These are phyloP conservation scores for Dichotomocladium elegans DNA, from an alignment of 371 early-diverging fungal species.

Conservation along the genomic window DNA sequence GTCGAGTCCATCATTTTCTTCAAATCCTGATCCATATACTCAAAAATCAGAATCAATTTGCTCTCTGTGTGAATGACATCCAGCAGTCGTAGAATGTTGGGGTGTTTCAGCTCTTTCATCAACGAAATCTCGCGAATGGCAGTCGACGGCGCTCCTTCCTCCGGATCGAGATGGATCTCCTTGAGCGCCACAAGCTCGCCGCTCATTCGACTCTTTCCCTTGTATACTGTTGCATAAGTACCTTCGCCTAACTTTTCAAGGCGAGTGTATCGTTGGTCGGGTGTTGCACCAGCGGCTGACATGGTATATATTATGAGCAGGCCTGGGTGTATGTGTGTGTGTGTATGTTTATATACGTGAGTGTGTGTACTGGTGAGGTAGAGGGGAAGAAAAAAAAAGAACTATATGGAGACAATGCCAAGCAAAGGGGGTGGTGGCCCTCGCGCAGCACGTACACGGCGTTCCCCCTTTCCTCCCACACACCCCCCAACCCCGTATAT, in stretches of 20 bases:
- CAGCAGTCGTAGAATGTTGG: conserved; percentile 87
- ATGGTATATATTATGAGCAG: too few relatives aligned
- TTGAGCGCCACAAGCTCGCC: conserved; percentile 97
- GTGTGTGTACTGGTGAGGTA: too few relatives aligned
- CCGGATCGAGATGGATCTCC: conserved; percentile 89
- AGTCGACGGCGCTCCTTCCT: conserved; percentile 95
- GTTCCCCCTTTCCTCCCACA: too few relatives aligned
- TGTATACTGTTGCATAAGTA: conserved; percentile 99
- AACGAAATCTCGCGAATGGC: conserved; percentile 96
- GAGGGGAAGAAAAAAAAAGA: too few relatives aligned
- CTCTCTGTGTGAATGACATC: conserved; percentile 99
- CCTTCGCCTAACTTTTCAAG: conserved; percentile 97
- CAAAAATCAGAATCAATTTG: conserved; percentile 97
- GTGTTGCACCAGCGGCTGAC: conserved; percentile 22
- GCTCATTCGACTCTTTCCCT: conserved; percentile 85
- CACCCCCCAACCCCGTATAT: too few relatives aligned
- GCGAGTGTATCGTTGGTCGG: conserved; percentile 65
- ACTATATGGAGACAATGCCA: too few relatives aligned
- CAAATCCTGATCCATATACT: conserved; percentile 97
- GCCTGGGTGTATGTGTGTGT: too few relatives aligned
- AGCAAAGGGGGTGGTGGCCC: too few relatives aligned
- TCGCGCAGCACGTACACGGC: too few relatives aligned
- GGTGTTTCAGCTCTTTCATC: conserved; percentile 92
- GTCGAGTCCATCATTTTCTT: conserved; percentile 91
- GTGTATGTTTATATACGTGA: too few relatives aligned